phyloP scores from a whole-genome alignment of 2,329 filamentous ascomycete species.

The Knoxdaviesia capensis region DNA sequence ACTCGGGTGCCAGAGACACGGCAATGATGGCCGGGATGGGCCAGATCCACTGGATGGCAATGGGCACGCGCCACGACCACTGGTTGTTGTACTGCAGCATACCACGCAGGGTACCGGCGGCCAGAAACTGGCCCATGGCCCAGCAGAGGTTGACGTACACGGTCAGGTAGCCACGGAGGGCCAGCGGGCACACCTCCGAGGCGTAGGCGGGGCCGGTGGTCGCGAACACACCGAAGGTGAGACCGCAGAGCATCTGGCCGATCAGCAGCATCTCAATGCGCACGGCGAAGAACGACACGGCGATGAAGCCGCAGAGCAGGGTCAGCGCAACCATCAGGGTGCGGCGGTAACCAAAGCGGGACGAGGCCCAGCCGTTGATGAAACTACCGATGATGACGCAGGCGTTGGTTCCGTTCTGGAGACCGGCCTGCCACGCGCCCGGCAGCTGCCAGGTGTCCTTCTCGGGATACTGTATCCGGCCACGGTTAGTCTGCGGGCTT shows the following conservation, averaged over 20 bases:
- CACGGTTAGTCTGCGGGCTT: not conserved
- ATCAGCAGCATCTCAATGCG: slow-evolving; percentile 18
- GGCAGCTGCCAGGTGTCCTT: slow-evolving; percentile 8
- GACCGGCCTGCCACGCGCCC: slow-evolving; percentile 6
- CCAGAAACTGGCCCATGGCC: slow-evolving; percentile 21
- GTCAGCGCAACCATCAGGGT: slow-evolving; percentile 25
- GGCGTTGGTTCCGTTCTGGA: slow-evolving; percentile 5
- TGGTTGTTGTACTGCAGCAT: slow-evolving; percentile 13
- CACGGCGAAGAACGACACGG: slow-evolving; percentile 13
- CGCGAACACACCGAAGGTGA: slow-evolving; percentile 25
- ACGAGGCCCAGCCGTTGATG: slow-evolving; percentile 8
- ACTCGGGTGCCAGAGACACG: slow-evolving; percentile 15
- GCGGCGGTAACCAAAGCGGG: slow-evolving; percentile 14
- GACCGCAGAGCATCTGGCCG: slow-evolving; percentile 24
- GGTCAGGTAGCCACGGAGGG: slow-evolving; percentile 20
- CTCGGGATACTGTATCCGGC: slow-evolving; percentile 5
- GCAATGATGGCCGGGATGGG: slow-evolving; percentile 14
- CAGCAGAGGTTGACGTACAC: slow-evolving; percentile 24
- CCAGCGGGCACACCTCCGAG: slow-evolving; percentile 20
- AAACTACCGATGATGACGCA: slow-evolving; percentile 8
- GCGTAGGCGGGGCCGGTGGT: slow-evolving; percentile 22
- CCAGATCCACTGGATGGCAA: slow-evolving; percentile 20
- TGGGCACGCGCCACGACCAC: slow-evolving; percentile 19
- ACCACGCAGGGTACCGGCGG: slow-evolving; percentile 18
- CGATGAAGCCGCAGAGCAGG: slow-evolving; percentile 9